Conservation (phyloP, 129 eudicot species). For the Erigeron canadensis region DNA sequence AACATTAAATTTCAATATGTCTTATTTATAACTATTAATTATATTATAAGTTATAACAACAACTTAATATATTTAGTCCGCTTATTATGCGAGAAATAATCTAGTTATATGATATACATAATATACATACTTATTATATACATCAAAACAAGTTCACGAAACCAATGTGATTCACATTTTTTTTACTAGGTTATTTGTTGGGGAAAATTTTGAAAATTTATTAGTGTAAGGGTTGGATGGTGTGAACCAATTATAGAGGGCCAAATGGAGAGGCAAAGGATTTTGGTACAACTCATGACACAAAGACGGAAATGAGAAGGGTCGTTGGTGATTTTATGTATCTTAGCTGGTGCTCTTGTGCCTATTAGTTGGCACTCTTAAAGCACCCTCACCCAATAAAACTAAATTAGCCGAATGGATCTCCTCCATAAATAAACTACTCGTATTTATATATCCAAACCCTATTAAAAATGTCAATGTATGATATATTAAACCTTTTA, state of each 20-base stretch:
- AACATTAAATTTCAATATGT: too few species aligned
- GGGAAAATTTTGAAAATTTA: too few species aligned
- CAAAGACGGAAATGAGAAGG: slow-evolving; percentile 15
- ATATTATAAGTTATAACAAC: too few species aligned
- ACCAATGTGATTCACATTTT: too few species aligned
- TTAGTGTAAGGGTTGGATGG: not conserved
- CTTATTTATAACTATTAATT: too few species aligned
- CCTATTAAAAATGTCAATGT: not conserved
- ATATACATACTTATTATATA: too few species aligned
- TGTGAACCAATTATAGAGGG: slow-evolving; percentile 20
- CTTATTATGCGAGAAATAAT: too few species aligned
- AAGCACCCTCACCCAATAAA: slow-evolving; percentile 23
- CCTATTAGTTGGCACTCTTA: slow-evolving; percentile 35
- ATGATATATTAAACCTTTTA: not conserved
- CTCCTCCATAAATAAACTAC: not conserved
- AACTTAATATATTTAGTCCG: too few species aligned
- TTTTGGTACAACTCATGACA: slow-evolving; percentile 38
- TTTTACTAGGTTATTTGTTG: too few species aligned
- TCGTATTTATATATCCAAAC: not conserved
- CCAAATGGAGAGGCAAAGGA: slow-evolving; percentile 17
- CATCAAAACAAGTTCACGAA: too few species aligned
- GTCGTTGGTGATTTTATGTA: slow-evolving; percentile 29
- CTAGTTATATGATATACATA: too few species aligned
- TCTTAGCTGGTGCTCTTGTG: slow-evolving; percentile 37
- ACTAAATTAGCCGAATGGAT: slow-evolving; percentile 7